Evolutionary conservation across 257 asterid genomes (phyloP), one percentile per base, ranked within the genome.

Genomic region (Nicotiana paniculata): DNA sequence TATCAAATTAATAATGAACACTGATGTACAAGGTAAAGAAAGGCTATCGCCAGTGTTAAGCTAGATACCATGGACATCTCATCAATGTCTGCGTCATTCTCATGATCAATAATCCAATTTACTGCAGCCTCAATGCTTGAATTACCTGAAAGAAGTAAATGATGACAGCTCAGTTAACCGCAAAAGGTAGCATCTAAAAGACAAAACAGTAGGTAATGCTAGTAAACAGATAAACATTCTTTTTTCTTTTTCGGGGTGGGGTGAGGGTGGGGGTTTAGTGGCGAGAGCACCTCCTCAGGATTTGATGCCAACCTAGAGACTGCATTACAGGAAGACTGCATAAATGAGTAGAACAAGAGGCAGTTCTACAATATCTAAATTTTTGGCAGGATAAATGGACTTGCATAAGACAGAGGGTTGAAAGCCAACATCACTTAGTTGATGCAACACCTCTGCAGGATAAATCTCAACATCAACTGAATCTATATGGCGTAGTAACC

Each of bases 111-210:
- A 39, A 93, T 82, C 97, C 98, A 93, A 82, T 88, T 84, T 86
- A 92, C 64, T 65, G 98, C 98, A 70, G 81, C 93, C 90, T 93
- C 97, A 7, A 91, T 81, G 84, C 90, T 87, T 77, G 95, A 90
- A 86, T 90, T 90, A 83, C 96, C 98, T 94, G 86, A 72, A 46
- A 72, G 82, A 84, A 48, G 75, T 43, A 4, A 21, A 61, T 61
- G 43, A 33, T 53, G 80, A 33, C 66, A n/a, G 13, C 55, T 63
- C 4, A 5, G 80, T 15, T 48, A 72, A 75, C 55, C 43, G 9
- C 39, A 55, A 17, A 79, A 26, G 39, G 26, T 18, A 24, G 28
- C 37, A 72, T 72, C 59, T 21, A 72, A 46, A 70, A 24, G 78
- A 72, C 15, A 21, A 70, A 46, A 24, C 78, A 43, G 12, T 32